Conservation (phyloP, 1,284 basidiomycete species). For the Earliella scabrosa region DNA sequence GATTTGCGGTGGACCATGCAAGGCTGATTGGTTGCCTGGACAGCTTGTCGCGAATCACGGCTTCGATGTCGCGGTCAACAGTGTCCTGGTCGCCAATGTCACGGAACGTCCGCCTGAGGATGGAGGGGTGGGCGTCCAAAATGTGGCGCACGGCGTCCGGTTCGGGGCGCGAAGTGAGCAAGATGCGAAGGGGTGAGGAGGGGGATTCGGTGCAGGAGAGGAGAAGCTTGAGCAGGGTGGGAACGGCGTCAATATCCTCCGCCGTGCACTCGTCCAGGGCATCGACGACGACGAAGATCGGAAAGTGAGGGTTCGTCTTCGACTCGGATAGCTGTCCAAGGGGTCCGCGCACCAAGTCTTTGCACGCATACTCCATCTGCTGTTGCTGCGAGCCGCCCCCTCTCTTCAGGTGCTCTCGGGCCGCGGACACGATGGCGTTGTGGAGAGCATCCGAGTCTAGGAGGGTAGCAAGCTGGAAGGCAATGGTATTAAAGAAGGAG, state of each 20-base stretch:
- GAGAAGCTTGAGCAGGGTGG: conserved; percentile 3
- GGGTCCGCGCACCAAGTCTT: too few species aligned
- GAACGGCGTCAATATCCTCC: conserved; percentile 2
- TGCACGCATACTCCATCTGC: neutral
- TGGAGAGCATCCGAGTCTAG: neutral
- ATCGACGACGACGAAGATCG: conserved; percentile 2
- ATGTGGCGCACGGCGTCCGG: conserved; percentile 3
- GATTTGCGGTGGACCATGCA: neutral
- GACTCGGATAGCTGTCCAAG: too few species aligned
- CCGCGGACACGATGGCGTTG: neutral
- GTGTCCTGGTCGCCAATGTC: too few species aligned
- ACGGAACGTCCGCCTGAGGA: too few species aligned
- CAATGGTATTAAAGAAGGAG: conserved; percentile 11
- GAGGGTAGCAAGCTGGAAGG: conserved; percentile 3
- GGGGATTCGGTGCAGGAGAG: neutral
- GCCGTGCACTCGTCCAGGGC: conserved; percentile 4
- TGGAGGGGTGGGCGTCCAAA: neutral
- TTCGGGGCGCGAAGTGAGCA: neutral
- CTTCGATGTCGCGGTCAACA: conserved; percentile 10
- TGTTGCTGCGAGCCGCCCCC: neutral
- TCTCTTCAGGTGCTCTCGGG: neutral
- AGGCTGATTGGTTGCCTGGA: neutral
- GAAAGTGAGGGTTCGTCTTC: too few species aligned
- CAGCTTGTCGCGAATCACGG: conserved; percentile 3
- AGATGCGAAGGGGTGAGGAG: neutral